Evolutionary conservation across 805 yeast genomes (phyloP).

Genomic region (Wickerhamiella brachini): DNA sequence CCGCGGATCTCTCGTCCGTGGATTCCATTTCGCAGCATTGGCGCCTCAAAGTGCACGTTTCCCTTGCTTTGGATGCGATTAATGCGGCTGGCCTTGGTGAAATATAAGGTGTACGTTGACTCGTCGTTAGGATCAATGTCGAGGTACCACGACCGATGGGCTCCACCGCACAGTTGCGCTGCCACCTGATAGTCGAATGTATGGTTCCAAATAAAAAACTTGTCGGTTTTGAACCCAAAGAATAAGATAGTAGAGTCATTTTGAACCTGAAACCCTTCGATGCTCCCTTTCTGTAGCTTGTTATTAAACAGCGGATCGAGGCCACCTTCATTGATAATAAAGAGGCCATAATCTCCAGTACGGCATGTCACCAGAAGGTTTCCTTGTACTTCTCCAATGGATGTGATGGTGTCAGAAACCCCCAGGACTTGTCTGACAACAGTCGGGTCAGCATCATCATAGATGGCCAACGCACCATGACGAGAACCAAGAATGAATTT

Average conservation of each 20-base stretch:
- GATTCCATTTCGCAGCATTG: conserved; percentile 42
- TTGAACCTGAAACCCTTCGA: conserved; percentile 51
- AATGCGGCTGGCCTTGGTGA: conserved; percentile 32
- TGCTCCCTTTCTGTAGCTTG: conserved; percentile 56
- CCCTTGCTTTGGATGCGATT: not conserved
- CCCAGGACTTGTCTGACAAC: not conserved
- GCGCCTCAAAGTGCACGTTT: conserved; percentile 11
- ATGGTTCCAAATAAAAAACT: conserved; percentile 73
- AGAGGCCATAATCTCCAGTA: conserved; percentile 16
- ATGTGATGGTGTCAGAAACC: conserved; percentile 19
- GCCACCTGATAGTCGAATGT: conserved; percentile 55
- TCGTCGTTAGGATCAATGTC: conserved; percentile 13
- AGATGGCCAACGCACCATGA: conserved; percentile 50
- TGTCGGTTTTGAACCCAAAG: conserved; percentile 72
- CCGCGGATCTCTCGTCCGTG: conserved; percentile 90
- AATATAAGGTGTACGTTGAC: conserved; percentile 36
- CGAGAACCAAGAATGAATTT: conserved; percentile 55
- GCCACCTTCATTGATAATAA: not conserved
- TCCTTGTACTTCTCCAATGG: conserved; percentile 5
- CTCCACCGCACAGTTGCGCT: conserved; percentile 75
- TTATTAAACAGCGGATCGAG: conserved; percentile 28
- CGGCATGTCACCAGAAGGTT: conserved; percentile 14
- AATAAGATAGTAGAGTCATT: conserved; percentile 37
- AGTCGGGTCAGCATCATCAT: conserved; percentile 11
- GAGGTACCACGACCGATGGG: conserved; percentile 74